phyloP scores from a whole-genome alignment of 1,284 basidiomycete genomes.

The Vanrija sp. region DNA sequence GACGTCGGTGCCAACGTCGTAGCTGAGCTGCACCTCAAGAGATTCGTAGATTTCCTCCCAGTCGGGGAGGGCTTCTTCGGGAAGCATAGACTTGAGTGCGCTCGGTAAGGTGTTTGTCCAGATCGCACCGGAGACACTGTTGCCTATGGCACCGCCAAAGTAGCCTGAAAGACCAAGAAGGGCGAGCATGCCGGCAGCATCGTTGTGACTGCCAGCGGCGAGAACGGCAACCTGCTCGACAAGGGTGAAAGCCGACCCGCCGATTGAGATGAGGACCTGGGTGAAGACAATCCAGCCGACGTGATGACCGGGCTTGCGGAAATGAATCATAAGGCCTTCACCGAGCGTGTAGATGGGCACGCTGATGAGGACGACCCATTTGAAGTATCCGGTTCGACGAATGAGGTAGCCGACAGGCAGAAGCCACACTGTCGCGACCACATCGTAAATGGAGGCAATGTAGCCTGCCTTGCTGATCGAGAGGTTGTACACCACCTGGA shows the following conservation, averaged over 20 bases:
- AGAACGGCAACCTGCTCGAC: constrained; percentile 49
- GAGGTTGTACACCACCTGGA: constrained; percentile 45
- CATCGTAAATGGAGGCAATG: constrained; percentile 45
- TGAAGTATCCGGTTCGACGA: constrained; percentile 43
- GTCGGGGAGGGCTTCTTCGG: constrained; percentile 35
- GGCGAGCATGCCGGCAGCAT: constrained; percentile 46
- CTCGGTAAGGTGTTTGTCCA: constrained; percentile 49
- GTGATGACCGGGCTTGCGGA: constrained; percentile 36
- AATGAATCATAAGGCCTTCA: constrained; percentile 48
- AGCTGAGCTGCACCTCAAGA: constrained; percentile 34
- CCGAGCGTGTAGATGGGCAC: constrained; percentile 46
- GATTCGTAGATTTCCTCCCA: constrained; percentile 33
- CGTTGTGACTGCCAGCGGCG: constrained; percentile 45
- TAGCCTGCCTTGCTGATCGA: constrained; percentile 45
- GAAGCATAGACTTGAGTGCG: constrained; percentile 27
- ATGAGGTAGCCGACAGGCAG: constrained; percentile 42
- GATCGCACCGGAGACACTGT: constrained; percentile 47
- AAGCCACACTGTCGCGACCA: constrained; percentile 43
- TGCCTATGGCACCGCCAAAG: constrained; percentile 44
- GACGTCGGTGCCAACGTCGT: constrained; percentile 26
- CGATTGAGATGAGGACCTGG: constrained; percentile 49
- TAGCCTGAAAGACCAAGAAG: constrained; percentile 45
- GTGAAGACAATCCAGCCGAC: constrained; percentile 34
- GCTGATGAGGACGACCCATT: constrained; percentile 40
- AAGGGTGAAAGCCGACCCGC: constrained; percentile 45